Evolutionary conservation across 768 basidiomycete species (phyloP).

Genomic region (Lyophyllum semitale): DNA sequence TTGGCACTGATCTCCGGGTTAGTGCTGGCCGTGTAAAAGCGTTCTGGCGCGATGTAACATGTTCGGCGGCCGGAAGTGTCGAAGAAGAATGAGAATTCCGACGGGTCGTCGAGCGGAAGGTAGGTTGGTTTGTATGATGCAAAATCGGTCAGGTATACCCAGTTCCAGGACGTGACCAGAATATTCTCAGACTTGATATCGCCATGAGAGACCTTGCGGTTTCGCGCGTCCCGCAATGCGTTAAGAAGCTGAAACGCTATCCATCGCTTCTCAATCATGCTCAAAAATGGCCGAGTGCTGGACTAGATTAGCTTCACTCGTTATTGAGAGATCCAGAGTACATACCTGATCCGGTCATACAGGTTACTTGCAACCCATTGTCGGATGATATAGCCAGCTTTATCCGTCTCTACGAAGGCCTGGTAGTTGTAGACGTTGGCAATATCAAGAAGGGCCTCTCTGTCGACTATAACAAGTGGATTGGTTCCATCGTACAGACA

Average conservation of each 20-base stretch:
- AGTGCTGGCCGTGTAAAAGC: conserved; percentile 79
- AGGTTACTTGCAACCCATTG: conserved; percentile 95
- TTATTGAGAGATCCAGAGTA: not conserved
- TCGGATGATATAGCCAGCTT: conserved; percentile 91
- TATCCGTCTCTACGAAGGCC: conserved; percentile 90
- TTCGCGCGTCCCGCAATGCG: conserved; percentile 80
- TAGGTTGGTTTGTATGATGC: conserved; percentile 94
- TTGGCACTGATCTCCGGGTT: conserved; percentile 72
- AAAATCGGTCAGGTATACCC: conserved; percentile 95
- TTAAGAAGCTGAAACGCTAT: conserved; percentile 91
- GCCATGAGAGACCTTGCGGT: conserved; percentile 90
- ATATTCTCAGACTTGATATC: conserved; percentile 98
- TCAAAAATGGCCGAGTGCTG: conserved; percentile 95
- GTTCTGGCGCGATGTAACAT: conserved; percentile 95
- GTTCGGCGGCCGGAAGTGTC: conserved; percentile 92
- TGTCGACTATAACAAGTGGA: conserved; percentile 60
- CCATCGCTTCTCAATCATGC: conserved; percentile 95
- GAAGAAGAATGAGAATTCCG: conserved; percentile 97
- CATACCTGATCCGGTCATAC: conserved; percentile 96
- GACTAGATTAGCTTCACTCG: not conserved
- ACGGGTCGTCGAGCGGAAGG: conserved; percentile 93
- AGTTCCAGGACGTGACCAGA: conserved; percentile 94
- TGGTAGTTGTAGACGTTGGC: conserved; percentile 90
- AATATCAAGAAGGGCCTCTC: conserved; percentile 81
- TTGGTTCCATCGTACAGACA: not conserved